Evolutionary conservation across 2,329 filamentous ascomycete species (phyloP), one percentile per base, ranked within the genome.

Genomic region (Paracoccidioides brasiliensis): DNA sequence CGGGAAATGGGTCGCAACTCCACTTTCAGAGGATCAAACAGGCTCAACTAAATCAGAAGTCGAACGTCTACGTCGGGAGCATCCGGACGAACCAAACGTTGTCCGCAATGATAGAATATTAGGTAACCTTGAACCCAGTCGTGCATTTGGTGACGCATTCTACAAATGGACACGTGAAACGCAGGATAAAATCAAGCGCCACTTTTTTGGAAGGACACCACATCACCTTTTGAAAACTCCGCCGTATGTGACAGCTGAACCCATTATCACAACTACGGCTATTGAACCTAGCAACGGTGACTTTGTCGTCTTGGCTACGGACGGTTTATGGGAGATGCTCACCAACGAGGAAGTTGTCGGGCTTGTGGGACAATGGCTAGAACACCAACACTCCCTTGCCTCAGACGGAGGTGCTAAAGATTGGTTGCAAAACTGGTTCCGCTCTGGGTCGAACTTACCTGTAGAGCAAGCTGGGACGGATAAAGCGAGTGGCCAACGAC

Each of bases 241-340:
- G 7, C 93, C 93, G 0, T 98, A 98, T 65, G 93, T 98, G 43
- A 98, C 93, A 3, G 93, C 93, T 1, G 94, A 98, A 72, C 93
- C 93, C 2, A 80, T 97, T 28, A 82, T 98, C 54, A 97, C 91
- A 0, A 95, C 90, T 1, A 97, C 91, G 48, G 86, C 93, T 69
- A 85, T 98, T 53, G 79, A 91, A 63, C 93, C 93, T 0, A 82
- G 88, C 54, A 88, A 88, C 59, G 90, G 91, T 48, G 93, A 98
- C 68, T 98, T 98, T 64, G 78, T 98, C 10, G 91, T 98, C 59
- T 84, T 98, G 78, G 93, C 93, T 28, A 96, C 93, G 0, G 93
- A 98, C 67, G 93, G 93, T 3, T 78, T 98, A 0, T 98, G 93
- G 93, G 93, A 98, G 73, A 97, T 97, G 93, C 78, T 98, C 59